Base-by-base conservation (phyloP, 139 green algal species). In the Asterochloris sp. region DNA sequence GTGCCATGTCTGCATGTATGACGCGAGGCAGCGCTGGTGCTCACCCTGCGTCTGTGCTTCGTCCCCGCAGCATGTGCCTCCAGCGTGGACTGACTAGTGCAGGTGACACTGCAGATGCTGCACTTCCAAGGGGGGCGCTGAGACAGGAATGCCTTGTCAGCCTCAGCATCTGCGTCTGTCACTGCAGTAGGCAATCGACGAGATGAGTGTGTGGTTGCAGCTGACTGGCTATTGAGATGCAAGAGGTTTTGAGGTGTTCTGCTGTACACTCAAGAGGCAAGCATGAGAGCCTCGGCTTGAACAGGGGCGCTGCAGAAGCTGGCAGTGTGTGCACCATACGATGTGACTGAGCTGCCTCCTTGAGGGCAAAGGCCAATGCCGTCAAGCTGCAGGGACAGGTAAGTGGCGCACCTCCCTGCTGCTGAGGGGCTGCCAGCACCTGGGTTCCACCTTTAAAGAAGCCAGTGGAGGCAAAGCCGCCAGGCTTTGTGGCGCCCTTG, bases 31-130 rank as follows among this genome's bases (percentile, higher is more conserved):
- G 19, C 19, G 24, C 64, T 73, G 10, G 28, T 38, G 21, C 81
- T 61, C 62, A 85, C 90, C 79, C 92, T 89, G 0, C 89, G 82
- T 78, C 89, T 89, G 90, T 98, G 95, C 84, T 98, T 98, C 15
- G 88, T 87, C 0, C 96, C 95, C 10, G 84, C 61, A 0, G 95
- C 95, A 83, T 98, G 96, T 10, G 83, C 87, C 38, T 93, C 67
- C 54, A 98, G 87, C 10, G 94, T 98, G 38, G 98, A 93, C 54
- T 89, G 66, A 82, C 92, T 96, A 0, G 95, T 98, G 89, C 92
- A 96, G 27, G 67, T 92, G 26, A 98, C 95, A 71, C 96, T 95
- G 90, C 96, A 98, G 6, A 95, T 28, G 60, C 12, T 93, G 88
- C 94, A 98, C 64, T 84, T 91, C 94, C 94, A 98, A 0, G 95